Percentiles rank a stretch among this genome's conserved stretches.
These are phyloP conservation scores for Populus davidiana DNA, from an alignment of 345 rosid genomes.

Conservation along the genomic window DNA sequence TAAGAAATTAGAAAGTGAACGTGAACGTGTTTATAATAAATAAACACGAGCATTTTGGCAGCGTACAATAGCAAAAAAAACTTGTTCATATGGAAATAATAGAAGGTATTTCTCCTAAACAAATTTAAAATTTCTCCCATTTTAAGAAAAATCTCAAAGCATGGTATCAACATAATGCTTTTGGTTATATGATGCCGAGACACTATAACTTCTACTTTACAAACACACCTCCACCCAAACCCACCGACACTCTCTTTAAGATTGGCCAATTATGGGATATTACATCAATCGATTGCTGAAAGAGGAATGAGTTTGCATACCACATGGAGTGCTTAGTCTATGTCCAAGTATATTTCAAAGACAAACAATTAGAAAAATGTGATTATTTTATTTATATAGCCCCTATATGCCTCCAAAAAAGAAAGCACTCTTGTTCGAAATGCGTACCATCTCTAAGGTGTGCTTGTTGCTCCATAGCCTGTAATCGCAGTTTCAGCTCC, in stretches of 20 bases:
- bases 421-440: background rate
- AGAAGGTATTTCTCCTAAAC: background rate
- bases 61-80: background rate
- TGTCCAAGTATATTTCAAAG: background rate
- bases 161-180: background rate
- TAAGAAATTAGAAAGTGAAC: background rate
- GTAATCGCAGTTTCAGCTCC: conserved; percentile 67
- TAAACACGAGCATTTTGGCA: background rate
- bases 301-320: background rate
- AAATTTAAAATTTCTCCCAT: background rate
- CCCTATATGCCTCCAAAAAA: background rate
- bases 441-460: conserved; percentile 65
- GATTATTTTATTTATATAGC: background rate
- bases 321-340: background rate
- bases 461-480: conserved; percentile 75
- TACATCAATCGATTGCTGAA: background rate
- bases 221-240: background rate
- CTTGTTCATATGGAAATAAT: background rate
- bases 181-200: background rate
- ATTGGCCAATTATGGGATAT: background rate
- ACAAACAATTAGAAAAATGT: background rate
- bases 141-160: background rate
- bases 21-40: background rate
- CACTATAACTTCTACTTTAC: background rate
- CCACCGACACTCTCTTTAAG: background rate